Conservation (phyloP, 1,284 basidiomycete species). For the Butyriboletus regius region DNA sequence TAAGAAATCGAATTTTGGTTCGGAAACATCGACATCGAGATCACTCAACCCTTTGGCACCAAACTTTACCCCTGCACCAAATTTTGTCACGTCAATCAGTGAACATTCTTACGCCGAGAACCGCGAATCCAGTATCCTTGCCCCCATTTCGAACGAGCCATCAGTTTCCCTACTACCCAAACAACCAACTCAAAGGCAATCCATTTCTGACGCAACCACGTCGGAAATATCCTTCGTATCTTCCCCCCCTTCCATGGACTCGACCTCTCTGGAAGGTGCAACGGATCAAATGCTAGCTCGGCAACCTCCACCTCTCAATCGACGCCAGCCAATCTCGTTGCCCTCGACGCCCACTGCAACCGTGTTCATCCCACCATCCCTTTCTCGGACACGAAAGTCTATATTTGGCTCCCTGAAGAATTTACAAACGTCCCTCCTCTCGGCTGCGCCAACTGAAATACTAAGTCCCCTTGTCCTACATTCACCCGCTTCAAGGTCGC, state of each 20-base stretch:
- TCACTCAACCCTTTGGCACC: constrained; percentile 27
- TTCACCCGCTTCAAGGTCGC: constrained; percentile 29
- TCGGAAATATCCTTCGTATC: constrained; percentile 11
- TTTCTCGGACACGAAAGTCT: constrained; percentile 16
- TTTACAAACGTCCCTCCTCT: constrained; percentile 31
- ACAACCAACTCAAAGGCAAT: constrained; percentile 1
- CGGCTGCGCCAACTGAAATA: constrained; percentile 34
- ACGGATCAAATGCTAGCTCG: constrained; percentile 11
- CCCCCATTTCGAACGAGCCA: not conserved
- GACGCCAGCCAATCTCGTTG: constrained; percentile 28
- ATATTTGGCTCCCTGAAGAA: constrained; percentile 27
- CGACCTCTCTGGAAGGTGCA: constrained; percentile 4
- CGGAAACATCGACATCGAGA: constrained; percentile 9
- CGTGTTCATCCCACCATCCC: constrained; percentile 11
- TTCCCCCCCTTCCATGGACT: constrained; percentile 13
- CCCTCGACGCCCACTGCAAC: constrained; percentile 29
- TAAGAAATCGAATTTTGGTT: constrained; percentile 1
- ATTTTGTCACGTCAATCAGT: not conserved
- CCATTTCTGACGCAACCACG: not conserved
- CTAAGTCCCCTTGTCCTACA: constrained; percentile 44
- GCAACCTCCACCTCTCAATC: constrained; percentile 26
- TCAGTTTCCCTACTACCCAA: not conserved
- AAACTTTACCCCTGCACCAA: constrained; percentile 22
- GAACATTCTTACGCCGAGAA: not conserved
- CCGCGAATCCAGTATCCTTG: not conserved